Conservation (phyloP, 139 green algal genomes). For the Chlamydomonas sp. region DNA sequence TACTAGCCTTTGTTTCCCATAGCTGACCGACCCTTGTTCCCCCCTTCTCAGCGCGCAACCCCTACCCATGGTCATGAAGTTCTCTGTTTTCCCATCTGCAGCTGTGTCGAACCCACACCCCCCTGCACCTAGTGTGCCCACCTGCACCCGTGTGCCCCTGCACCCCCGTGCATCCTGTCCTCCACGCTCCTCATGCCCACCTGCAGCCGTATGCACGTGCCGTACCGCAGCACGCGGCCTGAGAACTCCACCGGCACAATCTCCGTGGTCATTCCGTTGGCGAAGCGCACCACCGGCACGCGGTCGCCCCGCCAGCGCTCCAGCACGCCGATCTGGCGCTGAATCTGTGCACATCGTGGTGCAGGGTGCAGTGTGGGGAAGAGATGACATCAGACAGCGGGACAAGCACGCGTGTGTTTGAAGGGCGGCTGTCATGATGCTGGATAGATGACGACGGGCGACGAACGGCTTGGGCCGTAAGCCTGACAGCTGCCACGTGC, state of each 20-base stretch:
- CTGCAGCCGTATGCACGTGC: slow-evolving; percentile 61
- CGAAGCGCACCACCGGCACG: slow-evolving; percentile 67
- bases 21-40: too few relatives aligned
- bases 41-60: too few relatives aligned
- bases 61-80: too few relatives aligned
- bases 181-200: neutral
- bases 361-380: neutral
- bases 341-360: neutral
- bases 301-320: slow-evolving; percentile 26
- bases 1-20: too few relatives aligned
- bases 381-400: neutral
- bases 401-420: neutral
- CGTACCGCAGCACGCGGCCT: slow-evolving; percentile 43
- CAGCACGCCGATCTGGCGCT: neutral
- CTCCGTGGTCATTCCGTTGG: slow-evolving; percentile 58
- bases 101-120: too few relatives aligned
- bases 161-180: neutral
- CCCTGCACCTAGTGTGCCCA: too few relatives aligned
- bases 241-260: slow-evolving; percentile 60
- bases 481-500: too few relatives aligned
- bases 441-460: too few relatives aligned
- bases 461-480: neutral
- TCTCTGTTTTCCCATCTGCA: too few relatives aligned
- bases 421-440: neutral
- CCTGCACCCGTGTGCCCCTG: neutral